Base-by-base conservation (phyloP, 768 basidiomycete species). In the Rubroboletus pulcherrimus region DNA sequence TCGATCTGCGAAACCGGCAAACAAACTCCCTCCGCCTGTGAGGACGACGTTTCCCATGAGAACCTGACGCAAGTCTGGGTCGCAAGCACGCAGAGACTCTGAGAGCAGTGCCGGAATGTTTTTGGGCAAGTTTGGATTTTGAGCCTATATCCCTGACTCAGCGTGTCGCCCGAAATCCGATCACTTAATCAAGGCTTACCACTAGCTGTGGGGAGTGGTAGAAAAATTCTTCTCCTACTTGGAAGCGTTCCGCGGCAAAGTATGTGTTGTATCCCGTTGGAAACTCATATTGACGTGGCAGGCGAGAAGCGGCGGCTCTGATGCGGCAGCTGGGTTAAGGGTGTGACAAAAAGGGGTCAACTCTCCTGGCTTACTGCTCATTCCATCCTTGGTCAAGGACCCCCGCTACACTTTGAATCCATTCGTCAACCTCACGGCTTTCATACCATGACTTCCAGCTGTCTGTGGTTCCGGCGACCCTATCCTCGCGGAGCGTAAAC, bases 41-140 rank as follows among this genome's bases (percentile, higher is more conserved):
- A 98, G 82, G 46, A 99, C 95, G 49, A 99, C 86, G 65, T 98
- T 98, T 58, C 89, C 84, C 67, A 96, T 82, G 29, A 99, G 83
- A 19, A 90, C 87, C 56, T 91, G 89, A 30, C 95, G 89, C 53
- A 98, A 75, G 70, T 99, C 97, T 0, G 90, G 86, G 63, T 99
- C 97, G 72, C 91, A 93, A 10, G 89, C 82, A 56, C 85, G 81
- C 55, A 98, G 79, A 0, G 92, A 83, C 55, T 87, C 84, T 49
- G 78, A 81, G 43, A 98, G 86, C 30, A 99, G 77, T 9, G 83
- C 75, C 9, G 89, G 84, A 42, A 98, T 76, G 30, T 81, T 84
- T 71, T 89, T 88, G 2, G 90, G 91, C 30, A 89, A 75, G 57
- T 81, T 83, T 11, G 85, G 79, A 66, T 88, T 91, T 53, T 75